These are phyloP conservation scores for Malus orientalis DNA, from an alignment of 306 rosid species.

Conservation along the genomic window DNA sequence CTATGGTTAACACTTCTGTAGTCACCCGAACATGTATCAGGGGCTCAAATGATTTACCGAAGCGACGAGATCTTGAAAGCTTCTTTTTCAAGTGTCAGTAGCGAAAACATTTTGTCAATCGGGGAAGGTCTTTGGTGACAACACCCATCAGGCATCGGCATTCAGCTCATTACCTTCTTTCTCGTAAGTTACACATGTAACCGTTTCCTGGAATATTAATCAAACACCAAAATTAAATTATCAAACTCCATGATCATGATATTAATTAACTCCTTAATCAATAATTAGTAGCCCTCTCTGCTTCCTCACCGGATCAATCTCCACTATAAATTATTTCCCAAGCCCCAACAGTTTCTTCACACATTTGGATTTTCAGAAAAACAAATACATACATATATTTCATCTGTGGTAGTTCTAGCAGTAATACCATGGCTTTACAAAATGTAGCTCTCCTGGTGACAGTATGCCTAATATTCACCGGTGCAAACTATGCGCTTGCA, in stretches of 20 bases:
- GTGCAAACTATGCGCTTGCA: not conserved
- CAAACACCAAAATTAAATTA: not conserved
- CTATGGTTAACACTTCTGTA: too few relatives aligned
- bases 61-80: too few relatives aligned
- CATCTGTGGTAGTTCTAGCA: not conserved
- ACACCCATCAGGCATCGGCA: not conserved
- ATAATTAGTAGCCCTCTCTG: not conserved
- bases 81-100: too few relatives aligned
- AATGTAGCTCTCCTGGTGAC: not conserved
- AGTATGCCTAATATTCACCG: not conserved
- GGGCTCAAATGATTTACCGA: too few relatives aligned
- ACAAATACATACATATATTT: not conserved
- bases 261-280: not conserved
- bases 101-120: too few relatives aligned
- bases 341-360: not conserved
- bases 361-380: not conserved
- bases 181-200: not conserved
- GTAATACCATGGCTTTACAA: not conserved
- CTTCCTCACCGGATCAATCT: not conserved
- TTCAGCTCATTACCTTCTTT: too few relatives aligned
- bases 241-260: not conserved
- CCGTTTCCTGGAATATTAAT: not conserved
- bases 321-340: not conserved
- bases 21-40: too few relatives aligned
- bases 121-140: too few relatives aligned